These are phyloP conservation scores for Jimgerdemannia flammicorona DNA, from an alignment of 192 early-diverging fungal genomes.

Conservation along the genomic window DNA sequence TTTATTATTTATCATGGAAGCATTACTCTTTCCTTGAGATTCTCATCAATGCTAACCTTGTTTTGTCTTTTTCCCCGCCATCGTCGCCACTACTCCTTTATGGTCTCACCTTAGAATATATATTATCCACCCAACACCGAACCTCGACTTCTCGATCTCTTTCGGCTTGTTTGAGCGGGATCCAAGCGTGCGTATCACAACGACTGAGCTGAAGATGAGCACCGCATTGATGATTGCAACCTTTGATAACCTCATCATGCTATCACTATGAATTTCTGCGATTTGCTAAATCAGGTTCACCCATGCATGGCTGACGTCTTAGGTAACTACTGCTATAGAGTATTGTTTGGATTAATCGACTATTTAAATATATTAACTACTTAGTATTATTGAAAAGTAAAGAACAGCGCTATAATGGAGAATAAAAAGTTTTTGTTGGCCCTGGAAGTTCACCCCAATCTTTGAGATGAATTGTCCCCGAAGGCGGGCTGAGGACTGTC, in stretches of 20 bases:
- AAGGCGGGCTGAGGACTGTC: too few species aligned
- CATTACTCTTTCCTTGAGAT: neutral
- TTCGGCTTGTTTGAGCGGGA: constrained; percentile 73
- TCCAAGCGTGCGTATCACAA: constrained; percentile 72
- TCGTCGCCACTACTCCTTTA: neutral
- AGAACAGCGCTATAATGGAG: too few species aligned
- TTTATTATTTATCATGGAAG: constrained; percentile 10
- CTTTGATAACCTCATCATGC: neutral
- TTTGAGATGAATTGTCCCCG: too few species aligned
- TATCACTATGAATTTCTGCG: constrained; percentile 21
- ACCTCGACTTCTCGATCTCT: constrained; percentile 53
- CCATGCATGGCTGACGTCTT: constrained; percentile 74
- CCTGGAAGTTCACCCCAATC: too few species aligned
- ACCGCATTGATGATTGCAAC: constrained; percentile 2
- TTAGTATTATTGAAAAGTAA: too few species aligned
- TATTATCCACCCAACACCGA: constrained; percentile 24
- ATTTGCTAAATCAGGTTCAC: constrained; percentile 33
- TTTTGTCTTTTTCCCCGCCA: neutral
- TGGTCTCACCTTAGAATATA: constrained; percentile 14
- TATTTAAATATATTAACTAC: too few species aligned
- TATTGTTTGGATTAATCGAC: too few species aligned
- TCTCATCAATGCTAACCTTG: neutral
- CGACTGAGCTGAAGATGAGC: constrained; percentile 62
- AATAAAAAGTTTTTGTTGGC: too few species aligned
- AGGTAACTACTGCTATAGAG: too few species aligned